Evolutionary conservation across 2,329 filamentous ascomycete species (phyloP), one percentile per base, ranked within the genome.

Genomic region (Amauroascus niger): DNA sequence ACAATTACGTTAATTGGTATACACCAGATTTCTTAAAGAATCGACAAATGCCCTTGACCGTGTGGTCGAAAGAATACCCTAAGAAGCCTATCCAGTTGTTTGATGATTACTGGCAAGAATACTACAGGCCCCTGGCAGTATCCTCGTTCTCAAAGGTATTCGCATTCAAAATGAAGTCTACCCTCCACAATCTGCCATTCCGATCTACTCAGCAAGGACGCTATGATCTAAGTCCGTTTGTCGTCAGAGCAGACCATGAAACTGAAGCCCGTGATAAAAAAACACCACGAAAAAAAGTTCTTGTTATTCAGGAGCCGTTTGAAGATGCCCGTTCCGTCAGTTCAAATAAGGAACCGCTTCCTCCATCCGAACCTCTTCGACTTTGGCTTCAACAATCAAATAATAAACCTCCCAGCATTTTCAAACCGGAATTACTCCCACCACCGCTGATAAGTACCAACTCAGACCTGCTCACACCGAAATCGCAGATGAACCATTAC

Each of bases 81-180:
- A 67, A 66, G 48, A 64, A 65, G 5, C 58, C 65, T 67, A 58
- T 67, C 62, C 72, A 76, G 2, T 81, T 79, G 56, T 88, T 88
- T 56, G 91, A 97, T 65, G 89, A 97, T 68, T 98, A 95, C 69
- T 98, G 93, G 93, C 76, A 93, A 6, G 93, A 98, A 67, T 97
- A 96, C 68, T 98, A 98, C 66, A 83, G 90, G 13, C 93, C 93
- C 0, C 78, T 87, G 6, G 87, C 87, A 0, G 73, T 97, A 1
- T 95, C 93, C 0, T 93, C 88, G 0, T 88, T 97, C 60, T 79
- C 84, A 13, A 98, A 96, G 66, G 86, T 96, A 67, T 96, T 95
- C 65, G 82, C 88, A 0, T 95, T 87, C 70, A 89, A 87, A 65
- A 87, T 97, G 79, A 95, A 91, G 64, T 90, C 87, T 0, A 93